Base-by-base conservation (phyloP, 768 basidiomycete species). In the Tephrocybe sp. region DNA sequence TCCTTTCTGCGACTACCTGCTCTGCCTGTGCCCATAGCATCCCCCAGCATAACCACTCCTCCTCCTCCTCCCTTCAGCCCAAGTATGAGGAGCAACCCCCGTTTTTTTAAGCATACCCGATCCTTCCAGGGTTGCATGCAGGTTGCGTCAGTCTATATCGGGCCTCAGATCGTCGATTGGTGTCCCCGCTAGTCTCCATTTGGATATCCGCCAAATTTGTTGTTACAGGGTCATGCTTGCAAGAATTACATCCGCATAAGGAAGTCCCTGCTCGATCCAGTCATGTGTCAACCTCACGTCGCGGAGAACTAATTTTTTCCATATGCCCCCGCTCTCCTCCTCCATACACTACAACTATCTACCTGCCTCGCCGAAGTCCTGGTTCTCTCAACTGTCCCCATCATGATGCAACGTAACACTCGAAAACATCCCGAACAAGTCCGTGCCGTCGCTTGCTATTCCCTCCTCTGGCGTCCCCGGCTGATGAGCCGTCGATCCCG, bases 351-450 rank as follows among this genome's bases (percentile, higher is more conserved):
- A 38, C n/a, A 38, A 38, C 9, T 37, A 6, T 38, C 37, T 38
- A 38, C 21, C 37, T n/a, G 12, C 37, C 37, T 38, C 37, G n/a
- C 16, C 37, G n/a, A 19, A 22, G 31, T 31, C 48, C 12, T 49
- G 27, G 25, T n/a, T 32, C 34, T 52, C 47, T 67, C 60, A 71
- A 40, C 58, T 61, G 39, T 90, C 89, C 51, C 87, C 90, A 60
- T 92, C 90, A 69, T 92, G 84, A 58, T 89, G 81, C 65, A 89
- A 71, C 47, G 94, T 97, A 62, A 97, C 90, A 67, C 89, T 92
- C 62, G 85, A 88, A 71, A 97, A 97, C 38, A 80, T 87, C 44
- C 83, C 86, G 71, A 96, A 96, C 59, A 91, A 69, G 68, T 94
- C 92, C 54, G 70, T 72, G 49, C 77, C 77, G 36, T 71, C 66